A percentile compares a stretch with the other conserved stretches of the same genome.
Conservation (phyloP, 2,329 filamentous ascomycete species). For the Colletotrichum kahawae region DNA sequence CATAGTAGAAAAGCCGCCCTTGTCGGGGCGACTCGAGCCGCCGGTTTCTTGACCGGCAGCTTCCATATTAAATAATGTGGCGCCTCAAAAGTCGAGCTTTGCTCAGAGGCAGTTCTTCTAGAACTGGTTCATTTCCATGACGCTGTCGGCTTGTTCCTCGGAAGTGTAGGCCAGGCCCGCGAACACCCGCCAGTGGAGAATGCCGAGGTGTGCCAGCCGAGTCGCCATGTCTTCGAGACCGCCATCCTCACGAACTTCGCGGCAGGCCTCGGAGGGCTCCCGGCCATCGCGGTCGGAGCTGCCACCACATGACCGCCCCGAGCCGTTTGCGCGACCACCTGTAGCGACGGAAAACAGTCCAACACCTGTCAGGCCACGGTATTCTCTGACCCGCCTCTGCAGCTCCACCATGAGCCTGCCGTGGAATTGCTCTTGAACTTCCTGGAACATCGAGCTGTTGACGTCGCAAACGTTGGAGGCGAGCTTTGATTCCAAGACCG, state of each 20-base stretch:
- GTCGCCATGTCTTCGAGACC: conserved; percentile 73
- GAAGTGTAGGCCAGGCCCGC: conserved; percentile 71
- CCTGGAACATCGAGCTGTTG: conserved; percentile 48
- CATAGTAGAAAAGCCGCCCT: conserved; percentile 13
- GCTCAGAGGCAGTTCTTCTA: conserved; percentile 1
- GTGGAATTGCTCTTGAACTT: conserved; percentile 56
- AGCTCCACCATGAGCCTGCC: conserved; percentile 54
- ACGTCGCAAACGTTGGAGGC: conserved; percentile 47
- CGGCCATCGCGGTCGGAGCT: conserved; percentile 30
- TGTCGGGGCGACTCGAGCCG: background rate
- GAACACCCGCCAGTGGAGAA: conserved; percentile 93
- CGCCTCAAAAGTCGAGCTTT: background rate
- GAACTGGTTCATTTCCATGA: conserved; percentile 32
- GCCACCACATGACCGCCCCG: conserved; percentile 38
- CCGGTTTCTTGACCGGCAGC: background rate
- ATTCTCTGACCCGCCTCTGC: conserved; percentile 55
- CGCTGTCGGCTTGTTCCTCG: conserved; percentile 40
- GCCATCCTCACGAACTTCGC: conserved; percentile 55
- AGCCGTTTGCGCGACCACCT: conserved; percentile 49
- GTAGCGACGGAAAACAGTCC: conserved; percentile 61
- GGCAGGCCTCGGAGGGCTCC: conserved; percentile 32
- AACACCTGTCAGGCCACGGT: conserved; percentile 56
- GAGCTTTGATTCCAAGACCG: conserved; percentile 55
- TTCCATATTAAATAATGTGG: background rate
- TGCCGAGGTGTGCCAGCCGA: conserved; percentile 80